Base-by-base conservation (phyloP, 2,329 filamentous ascomycete genomes). In the Thielaviopsis populi region DNA sequence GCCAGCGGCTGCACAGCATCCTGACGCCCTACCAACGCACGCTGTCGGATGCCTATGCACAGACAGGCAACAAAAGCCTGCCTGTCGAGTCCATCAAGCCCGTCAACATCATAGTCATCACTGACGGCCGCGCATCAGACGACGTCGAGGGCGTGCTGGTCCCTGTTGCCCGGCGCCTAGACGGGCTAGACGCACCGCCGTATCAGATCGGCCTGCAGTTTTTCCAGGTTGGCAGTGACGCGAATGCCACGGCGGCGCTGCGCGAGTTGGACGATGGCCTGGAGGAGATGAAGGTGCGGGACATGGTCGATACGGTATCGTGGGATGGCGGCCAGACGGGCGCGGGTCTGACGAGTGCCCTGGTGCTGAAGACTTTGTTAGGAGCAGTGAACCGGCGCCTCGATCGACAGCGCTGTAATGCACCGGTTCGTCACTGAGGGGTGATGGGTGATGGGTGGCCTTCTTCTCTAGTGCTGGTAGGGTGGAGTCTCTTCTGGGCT, bases 181-280 rank as follows among this genome's bases (percentile, higher is more conserved):
- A 94, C 70, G 74, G 74, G 61, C 72, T 87, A 7, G 79, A 85
- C 8, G 90, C 90, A 0, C 83, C 86, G 3, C 80, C 85, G 0
- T 88, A 88, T 78, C 94, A 97, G 75, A 78, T 96, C 8, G 92
- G 92, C 41, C 83, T 97, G 64, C 92, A 97, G 73, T 97, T 97
- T 77, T 95, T 97, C 78, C 92, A 96, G 74, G 88, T 97, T 54
- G 92, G 94, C 64, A 79, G 82, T 60, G 89, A 95, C 69, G 71
- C 75, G 0, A 76, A 74, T 0, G 92, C 91, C 0, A 78, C 79
- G 1, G 74, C 78, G 68, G 83, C 86, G 63, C 77, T 97, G 46
- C 76, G 81, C 68, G 79, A 85, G 58, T 78, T 97, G 7, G 92
- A 97, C 71, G 88, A 96, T 72, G 77, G 80, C 50, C 70, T 81